Base-by-base conservation (phyloP, 768 basidiomycete species). In the Astraeus odoratus region DNA sequence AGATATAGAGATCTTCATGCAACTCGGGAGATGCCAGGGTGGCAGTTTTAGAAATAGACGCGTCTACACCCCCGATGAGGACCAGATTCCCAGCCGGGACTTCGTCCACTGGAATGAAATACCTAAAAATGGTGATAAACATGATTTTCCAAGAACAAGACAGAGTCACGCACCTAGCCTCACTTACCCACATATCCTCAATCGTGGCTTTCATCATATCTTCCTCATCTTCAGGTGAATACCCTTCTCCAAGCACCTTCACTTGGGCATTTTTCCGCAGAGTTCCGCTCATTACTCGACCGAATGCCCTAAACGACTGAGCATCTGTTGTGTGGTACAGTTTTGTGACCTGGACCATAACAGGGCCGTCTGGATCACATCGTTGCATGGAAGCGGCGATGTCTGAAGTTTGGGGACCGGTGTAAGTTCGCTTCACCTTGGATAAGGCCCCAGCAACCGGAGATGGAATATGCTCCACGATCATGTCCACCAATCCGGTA, bases 181-280 rank as follows among this genome's bases (percentile, higher is more conserved):
- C 87, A 58, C 78, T 81, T 46, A 98, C 80, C 89, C 92, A 90
- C 15, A 98, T 70, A 50, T 85, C 84, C 53, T 97, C 94, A 3
- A 96, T 78, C 2, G 71, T 76, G 12, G 78, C 81, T 50, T 80
- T 82, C 63, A 87, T 77, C 92, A 97, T 95, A 58, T 99, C 96
- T 67, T 99, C 96, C 68, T 98, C 95, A 53, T 99, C 96, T 57
- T 97, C 95, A n/a, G 90, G 88, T 12, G 93, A 95, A 64, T 94
- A 99, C 0, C 92, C 92, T 62, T 98, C 96, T 46, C 96, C 96
- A 6, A 99, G 72, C n/a, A 98, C 94, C 69, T 96, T 97, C 51
- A 99, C 74, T 26, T 81, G 72, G 74, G 79, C 75, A 10, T 92
- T 92, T 54, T 85, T 86, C 55, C 75, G 72, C 19, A 97, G 66